A percentile compares a stretch with the other conserved stretches of the same genome.
Evolutionary conservation across 371 early-diverging fungal genomes (phyloP).

Genomic region (Choanephora cucurbitarum): DNA sequence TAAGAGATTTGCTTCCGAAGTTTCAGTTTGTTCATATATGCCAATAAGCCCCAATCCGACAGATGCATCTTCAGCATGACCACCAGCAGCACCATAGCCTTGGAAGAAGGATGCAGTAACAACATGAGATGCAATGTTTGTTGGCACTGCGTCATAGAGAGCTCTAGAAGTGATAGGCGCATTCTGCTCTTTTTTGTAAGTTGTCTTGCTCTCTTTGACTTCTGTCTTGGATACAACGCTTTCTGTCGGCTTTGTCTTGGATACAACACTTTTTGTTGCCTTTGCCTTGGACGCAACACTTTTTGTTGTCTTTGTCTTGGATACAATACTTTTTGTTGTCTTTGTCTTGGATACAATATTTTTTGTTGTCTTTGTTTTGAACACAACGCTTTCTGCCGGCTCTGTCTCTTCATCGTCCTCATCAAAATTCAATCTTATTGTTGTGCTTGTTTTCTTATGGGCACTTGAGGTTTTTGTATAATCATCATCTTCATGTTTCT

Average conservation of each 20-base stretch:
- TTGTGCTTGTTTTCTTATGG: too few species aligned
- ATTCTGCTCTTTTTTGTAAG: background rate
- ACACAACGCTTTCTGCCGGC: too few species aligned
- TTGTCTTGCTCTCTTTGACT: background rate
- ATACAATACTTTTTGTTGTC: too few species aligned
- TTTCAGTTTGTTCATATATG: conserved; percentile 7
- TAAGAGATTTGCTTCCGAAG: background rate
- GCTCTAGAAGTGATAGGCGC: background rate
- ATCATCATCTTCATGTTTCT: too few species aligned
- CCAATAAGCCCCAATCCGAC: conserved; percentile 22
- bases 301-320: background rate
- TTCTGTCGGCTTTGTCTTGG: background rate
- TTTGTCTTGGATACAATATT: too few species aligned
- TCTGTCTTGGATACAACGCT: too few species aligned
- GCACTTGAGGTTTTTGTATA: too few species aligned
- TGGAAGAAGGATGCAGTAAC: conserved; percentile 8
- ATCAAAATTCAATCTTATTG: too few species aligned
- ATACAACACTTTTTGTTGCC: too few species aligned
- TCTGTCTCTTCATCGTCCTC: background rate
- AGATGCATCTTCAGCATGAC: conserved; percentile 19
- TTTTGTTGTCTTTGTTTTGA: too few species aligned
- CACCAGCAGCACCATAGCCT: conserved; percentile 21
- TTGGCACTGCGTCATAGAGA: background rate
- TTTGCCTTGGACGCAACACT: too few species aligned
- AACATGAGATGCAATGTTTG: background rate